These are phyloP conservation scores for Aureobasidium sp. DNA, from an alignment of 2,329 filamentous ascomycete species.

Conservation along the genomic window DNA sequence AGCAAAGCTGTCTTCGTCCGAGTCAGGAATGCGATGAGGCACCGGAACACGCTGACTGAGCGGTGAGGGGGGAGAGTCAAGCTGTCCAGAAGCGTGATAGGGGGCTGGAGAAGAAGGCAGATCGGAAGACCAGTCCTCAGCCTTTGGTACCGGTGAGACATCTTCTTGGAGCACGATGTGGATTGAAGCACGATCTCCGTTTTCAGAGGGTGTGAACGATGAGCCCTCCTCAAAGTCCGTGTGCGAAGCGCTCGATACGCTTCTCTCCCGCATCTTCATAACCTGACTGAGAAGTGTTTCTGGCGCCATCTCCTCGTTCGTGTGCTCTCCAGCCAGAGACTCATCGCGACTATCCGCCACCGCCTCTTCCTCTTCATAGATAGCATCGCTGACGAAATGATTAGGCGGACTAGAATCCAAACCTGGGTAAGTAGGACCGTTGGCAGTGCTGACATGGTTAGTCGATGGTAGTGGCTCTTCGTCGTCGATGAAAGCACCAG, in stretches of 20 bases:
- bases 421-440: neutral
- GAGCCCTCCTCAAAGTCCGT: conserved; percentile 28
- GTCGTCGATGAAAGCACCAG: neutral
- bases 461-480: neutral
- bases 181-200: conserved; percentile 28
- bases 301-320: neutral
- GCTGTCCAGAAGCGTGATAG: neutral
- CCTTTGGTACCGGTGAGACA: conserved; percentile 15
- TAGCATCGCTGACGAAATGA: neutral
- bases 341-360: neutral
- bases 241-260: conserved; percentile 24
- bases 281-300: conserved; percentile 21
- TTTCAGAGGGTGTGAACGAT: conserved; percentile 7
- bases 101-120: neutral
- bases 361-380: neutral
- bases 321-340: neutral
- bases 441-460: neutral
- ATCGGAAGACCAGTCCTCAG: conserved; percentile 5
- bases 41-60: neutral
- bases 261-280: conserved; percentile 28
- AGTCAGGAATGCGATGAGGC: neutral
- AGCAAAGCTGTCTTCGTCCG: conserved; percentile 13
- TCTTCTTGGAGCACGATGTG: conserved; percentile 31
- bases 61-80: neutral
- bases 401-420: neutral